These are phyloP conservation scores for Barnettozyma vustinii DNA, from an alignment of 805 yeast species.

Conservation along the genomic window DNA sequence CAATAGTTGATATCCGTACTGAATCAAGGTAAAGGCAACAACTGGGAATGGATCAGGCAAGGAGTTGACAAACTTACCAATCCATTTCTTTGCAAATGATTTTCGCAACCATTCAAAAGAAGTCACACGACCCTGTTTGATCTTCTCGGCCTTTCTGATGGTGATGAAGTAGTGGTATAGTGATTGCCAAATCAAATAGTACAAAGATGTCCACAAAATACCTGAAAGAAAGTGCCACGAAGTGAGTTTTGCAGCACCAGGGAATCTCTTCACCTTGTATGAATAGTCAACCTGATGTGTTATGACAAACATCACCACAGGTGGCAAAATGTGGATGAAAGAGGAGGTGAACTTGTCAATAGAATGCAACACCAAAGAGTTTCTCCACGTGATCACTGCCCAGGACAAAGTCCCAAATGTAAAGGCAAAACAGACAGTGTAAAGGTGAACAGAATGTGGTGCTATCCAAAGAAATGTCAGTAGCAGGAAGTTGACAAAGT, in stretches of 20 bases:
- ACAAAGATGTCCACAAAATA: conserved; percentile 69
- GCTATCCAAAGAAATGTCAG: conserved; percentile 75
- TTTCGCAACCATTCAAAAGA: conserved; percentile 81
- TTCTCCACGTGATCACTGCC: conserved; percentile 95
- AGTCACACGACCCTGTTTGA: conserved; percentile 79
- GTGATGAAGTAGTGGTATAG: conserved; percentile 90
- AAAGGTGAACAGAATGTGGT: conserved; percentile 68
- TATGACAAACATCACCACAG: conserved; percentile 78
- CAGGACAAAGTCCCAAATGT: conserved; percentile 85
- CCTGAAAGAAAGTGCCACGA: conserved; percentile 71
- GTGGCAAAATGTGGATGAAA: conserved; percentile 88
- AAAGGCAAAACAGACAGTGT: conserved; percentile 79
- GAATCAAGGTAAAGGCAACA: conserved; percentile 78
- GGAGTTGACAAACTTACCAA: conserved; percentile 76
- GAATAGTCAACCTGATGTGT: conserved; percentile 62
- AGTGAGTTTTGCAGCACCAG: conserved; percentile 69
- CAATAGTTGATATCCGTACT: conserved; percentile 76
- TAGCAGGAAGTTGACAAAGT: conserved; percentile 74
- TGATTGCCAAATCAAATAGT: conserved; percentile 87
- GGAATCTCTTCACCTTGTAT: conserved; percentile 53
- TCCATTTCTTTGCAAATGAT: conserved; percentile 53
- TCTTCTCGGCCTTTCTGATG: conserved; percentile 68
- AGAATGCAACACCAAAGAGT: conserved; percentile 85
- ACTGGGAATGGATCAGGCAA: conserved; percentile 86
- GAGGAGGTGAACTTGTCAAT: conserved; percentile 90